A percentile compares a stretch with the other conserved stretches of the same genome.
Evolutionary conservation across 352 stramenopile genomes (phyloP).

Genomic region (Blastocystis sp.): DNA sequence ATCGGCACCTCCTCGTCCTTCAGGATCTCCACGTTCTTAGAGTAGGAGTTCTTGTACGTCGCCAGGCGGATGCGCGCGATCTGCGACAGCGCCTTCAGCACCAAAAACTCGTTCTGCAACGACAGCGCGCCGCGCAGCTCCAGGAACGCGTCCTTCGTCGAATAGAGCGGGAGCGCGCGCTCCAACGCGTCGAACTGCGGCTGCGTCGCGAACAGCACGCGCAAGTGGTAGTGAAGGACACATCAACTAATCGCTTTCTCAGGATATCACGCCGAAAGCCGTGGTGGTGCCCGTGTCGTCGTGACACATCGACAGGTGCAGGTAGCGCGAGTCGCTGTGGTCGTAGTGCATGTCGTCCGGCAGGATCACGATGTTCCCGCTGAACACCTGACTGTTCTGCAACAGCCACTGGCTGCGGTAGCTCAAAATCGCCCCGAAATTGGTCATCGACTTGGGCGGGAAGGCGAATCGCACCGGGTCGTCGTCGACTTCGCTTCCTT

Average conservation of each 20-base stretch:
- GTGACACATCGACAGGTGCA: slow-evolving; percentile 27
- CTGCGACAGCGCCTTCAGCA: slow-evolving; percentile 2
- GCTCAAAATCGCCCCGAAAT: slow-evolving; percentile 19
- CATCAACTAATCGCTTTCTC: neutral
- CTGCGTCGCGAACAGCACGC: slow-evolving; percentile 10
- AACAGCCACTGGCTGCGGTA: slow-evolving; percentile 26
- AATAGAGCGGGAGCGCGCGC: neutral
- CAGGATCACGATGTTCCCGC: neutral
- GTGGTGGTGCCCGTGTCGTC: slow-evolving; percentile 38
- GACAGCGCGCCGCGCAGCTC: slow-evolving; percentile 22
- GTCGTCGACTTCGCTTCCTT: neutral
- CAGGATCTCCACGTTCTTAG: slow-evolving; percentile 10
- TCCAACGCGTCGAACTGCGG: neutral
- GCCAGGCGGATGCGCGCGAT: slow-evolving; percentile 29
- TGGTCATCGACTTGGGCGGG: too few species aligned
- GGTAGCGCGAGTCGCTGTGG: slow-evolving; percentile 15
- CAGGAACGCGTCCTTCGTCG: neutral
- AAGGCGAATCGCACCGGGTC: neutral
- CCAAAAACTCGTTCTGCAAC: slow-evolving; percentile 10
- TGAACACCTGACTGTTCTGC: slow-evolving; percentile 20
- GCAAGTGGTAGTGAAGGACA: neutral
- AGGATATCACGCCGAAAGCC: slow-evolving; percentile 46
- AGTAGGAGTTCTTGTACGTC: neutral
- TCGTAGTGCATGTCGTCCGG: slow-evolving; percentile 16
- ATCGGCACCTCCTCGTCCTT: slow-evolving; percentile 4